Conservation (phyloP, 331 rosid genomes). For the Spiraea crenata region DNA sequence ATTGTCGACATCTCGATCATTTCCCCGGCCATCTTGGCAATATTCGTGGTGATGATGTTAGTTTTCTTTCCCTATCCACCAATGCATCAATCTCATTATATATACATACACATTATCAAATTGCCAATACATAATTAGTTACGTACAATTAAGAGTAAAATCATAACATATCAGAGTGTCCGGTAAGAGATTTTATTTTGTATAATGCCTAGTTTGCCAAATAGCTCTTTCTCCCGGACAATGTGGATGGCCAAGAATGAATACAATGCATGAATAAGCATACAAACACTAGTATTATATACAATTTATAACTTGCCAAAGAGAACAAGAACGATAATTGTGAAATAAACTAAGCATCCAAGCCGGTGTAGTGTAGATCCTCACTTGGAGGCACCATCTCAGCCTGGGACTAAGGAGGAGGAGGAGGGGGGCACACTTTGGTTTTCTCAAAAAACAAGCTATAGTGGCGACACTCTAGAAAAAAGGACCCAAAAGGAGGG, state of each 20-base stretch:
- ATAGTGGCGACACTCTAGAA: background rate
- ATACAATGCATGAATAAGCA: background rate
- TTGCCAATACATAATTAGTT: background rate
- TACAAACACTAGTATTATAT: background rate
- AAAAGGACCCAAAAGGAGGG: background rate
- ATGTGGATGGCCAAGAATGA: background rate
- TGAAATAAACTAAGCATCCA: background rate
- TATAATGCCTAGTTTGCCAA: background rate
- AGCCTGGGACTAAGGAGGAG: background rate
- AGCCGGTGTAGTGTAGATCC: background rate
- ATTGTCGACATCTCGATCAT: conserved; percentile 51
- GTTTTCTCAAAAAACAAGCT: background rate
- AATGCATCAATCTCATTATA: background rate
- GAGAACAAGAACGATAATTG: background rate
- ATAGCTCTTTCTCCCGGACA: background rate
- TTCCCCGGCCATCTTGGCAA: conserved; percentile 60
- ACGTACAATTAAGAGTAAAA: background rate
- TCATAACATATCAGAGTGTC: background rate
- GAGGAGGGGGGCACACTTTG: too few relatives aligned
- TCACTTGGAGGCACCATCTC: background rate
- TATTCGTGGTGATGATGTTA: conserved; percentile 76
- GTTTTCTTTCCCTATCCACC: conserved; percentile 13
- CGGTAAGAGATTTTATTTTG: background rate
- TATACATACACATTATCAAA: background rate
- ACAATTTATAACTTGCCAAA: background rate